Base-by-base conservation (phyloP, 306 rosid genomes). In the Prinsepia uniflora region DNA sequence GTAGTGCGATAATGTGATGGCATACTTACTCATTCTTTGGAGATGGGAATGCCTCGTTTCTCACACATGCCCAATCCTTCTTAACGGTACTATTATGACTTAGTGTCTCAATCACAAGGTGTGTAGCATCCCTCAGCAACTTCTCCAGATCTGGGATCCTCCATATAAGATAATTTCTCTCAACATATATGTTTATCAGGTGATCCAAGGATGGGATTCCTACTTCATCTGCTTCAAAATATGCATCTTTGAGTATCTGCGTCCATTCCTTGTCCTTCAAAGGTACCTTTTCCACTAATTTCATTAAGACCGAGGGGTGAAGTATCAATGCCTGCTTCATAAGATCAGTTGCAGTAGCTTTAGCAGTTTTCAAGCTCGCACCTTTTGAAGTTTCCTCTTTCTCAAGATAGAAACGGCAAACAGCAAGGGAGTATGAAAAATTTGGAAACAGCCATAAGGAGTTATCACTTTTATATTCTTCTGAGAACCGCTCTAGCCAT, bases 321-420 rank as follows among this genome's bases (percentile, higher is more conserved):
- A 94, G 97, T 96, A 94, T 84, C 87, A 94, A 75, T 67, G 99
- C 99, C 84, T 94, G 99, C 84, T 88, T 89, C 96, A 91, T 87
- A 73, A 89, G 97, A 68, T 94, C 97, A 20, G 78, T 72, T 3
- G 96, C 85, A 80, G 90, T 76, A 58, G 95, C 72, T 84, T 80
- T 89, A 46, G 80, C 49, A 78, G 69, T 64, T 81, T 82, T 80
- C 7, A 10, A 15, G 67, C 50, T 46, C 71, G 70, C 58, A 77
- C 71, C 81, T 57, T 82, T 76, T 14, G 82, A 78, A 55, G 78
- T 55, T 54, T 81, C 91, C 34, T 80, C 84, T 49, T 62, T 59
- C 87, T 91, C 99, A 50, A 89, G 88, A 83, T 89, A 83, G 81
- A 83, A 88, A 57, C 96, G 92, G 80, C 95, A 83, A 42, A 87